Evolutionary conservation across 2,329 filamentous ascomycete genomes (phyloP), one percentile per base, ranked within the genome.

Genomic region (Sporothrix inflata): DNA sequence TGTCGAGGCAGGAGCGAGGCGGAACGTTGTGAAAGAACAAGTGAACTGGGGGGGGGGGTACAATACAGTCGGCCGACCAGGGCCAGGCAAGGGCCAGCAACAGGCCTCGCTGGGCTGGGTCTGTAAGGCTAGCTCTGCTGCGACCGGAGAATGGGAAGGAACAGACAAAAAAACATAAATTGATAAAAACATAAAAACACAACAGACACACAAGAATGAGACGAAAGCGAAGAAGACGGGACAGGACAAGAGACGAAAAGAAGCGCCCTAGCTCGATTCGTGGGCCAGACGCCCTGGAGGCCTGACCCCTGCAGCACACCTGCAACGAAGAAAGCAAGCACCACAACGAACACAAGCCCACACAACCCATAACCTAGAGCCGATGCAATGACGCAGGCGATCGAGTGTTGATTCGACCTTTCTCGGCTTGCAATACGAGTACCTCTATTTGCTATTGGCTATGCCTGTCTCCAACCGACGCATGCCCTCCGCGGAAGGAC

Each of bases 181-280:
- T 40, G 16, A 16, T 7, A 42, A 24, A 21, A 51, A 3, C n/a
- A 68, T 53, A 53, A 53, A 30, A 30, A n/a, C n/a, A 1, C 40
- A 53, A 66, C 45, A 57, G 38, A 45, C 60, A 61, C 40, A 30
- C 53, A 38, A 61, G 30, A 71, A 21, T 67, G 40, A 47, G 55
- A 27, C 27, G 51, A 68, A 30, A 21, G 42, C 24, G 12, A 51
- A 19, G 12, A 57, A 49, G 16, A 34, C 53, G 21, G 68, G 68
- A 70, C 47, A 68, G 30, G 49, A 7, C 51, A 30, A 42, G 21
- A 47, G 67, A 24, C 51, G 49, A 47, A 42, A 51, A 66, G 21
- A 71, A 45, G 68, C 68, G 53, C 55, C 24, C 40, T 47, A 49
- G 67, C 38, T 38, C 27, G 68, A 49, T 70, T 40, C 55, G 68